Percentiles rank a stretch among this genome's conserved stretches.
Evolutionary conservation across 139 green algal genomes (phyloP).

Genomic region (Asterochloris erici): DNA sequence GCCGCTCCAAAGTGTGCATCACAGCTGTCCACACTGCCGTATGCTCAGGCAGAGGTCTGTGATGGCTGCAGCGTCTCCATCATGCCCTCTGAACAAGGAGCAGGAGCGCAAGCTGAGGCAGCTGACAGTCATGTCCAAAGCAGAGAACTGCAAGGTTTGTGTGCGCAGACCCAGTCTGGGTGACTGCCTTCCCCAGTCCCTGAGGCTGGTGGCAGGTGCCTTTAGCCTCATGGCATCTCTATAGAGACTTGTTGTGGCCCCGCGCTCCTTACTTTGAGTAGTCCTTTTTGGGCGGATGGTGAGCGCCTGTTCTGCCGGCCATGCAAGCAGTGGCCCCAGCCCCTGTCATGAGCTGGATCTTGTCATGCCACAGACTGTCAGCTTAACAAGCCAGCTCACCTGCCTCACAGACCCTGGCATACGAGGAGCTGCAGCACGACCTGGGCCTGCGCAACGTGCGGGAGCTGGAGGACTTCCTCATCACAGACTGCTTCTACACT

Average conservation of each 20-base stretch:
- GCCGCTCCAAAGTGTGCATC: neutral
- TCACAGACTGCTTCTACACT: constrained; percentile 88
- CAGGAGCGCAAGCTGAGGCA: constrained; percentile 84
- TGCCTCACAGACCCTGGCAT: constrained; percentile 54
- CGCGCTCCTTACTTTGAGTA: too few species aligned
- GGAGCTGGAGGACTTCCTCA: constrained; percentile 90
- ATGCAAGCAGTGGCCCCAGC: too few species aligned
- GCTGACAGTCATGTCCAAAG: constrained; percentile 73
- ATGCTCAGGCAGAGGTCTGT: neutral
- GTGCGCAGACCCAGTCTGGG: too few species aligned
- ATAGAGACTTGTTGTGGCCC: too few species aligned
- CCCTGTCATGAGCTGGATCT: too few species aligned
- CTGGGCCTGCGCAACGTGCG: constrained; percentile 69
- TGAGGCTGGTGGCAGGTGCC: too few species aligned
- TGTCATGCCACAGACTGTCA: neutral
- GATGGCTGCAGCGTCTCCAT: neutral
- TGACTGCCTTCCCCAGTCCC: too few species aligned
- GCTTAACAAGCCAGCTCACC: neutral
- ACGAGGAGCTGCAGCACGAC: constrained; percentile 53
- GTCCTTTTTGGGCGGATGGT: too few species aligned
- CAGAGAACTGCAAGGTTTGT: constrained; percentile 50
- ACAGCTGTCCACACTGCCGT: too few species aligned
- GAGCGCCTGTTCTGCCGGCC: too few species aligned
- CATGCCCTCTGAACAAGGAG: constrained; percentile 25
- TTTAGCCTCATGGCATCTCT: too few species aligned